Percentiles rank a stretch among this genome's conserved stretches.
Evolutionary conservation across 2,329 filamentous ascomycete species (phyloP).

Genomic region (Colletotrichum sp.): DNA sequence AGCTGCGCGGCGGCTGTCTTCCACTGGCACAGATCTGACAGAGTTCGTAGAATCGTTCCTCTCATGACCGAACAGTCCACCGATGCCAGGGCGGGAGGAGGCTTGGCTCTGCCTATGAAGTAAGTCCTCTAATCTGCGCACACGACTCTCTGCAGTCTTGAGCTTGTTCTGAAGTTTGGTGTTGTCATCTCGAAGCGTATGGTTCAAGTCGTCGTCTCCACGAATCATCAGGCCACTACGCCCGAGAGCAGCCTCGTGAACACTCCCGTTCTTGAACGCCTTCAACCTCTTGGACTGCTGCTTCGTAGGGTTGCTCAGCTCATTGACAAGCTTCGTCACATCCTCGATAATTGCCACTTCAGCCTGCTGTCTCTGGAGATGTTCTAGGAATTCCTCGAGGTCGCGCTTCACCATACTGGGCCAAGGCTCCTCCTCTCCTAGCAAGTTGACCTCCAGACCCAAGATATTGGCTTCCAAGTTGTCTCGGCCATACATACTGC

Average conservation of each 20-base stretch:
- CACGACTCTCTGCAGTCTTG: constrained; percentile 84
- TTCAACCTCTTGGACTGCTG: constrained; percentile 87
- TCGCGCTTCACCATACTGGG: constrained; percentile 78
- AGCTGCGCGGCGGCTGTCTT: constrained; percentile 50
- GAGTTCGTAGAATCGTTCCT: constrained; percentile 56
- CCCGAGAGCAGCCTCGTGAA: constrained; percentile 89
- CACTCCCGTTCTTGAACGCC: constrained; percentile 94
- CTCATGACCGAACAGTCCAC: constrained; percentile 58
- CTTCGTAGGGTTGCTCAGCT: constrained; percentile 81
- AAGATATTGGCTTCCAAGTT: constrained; percentile 71
- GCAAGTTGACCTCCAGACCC: constrained; percentile 83
- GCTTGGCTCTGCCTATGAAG: constrained; percentile 80
- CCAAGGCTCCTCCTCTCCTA: constrained; percentile 81
- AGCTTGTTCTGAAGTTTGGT: constrained; percentile 73
- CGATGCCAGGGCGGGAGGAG: constrained; percentile 55
- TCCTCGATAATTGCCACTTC: constrained; percentile 73
- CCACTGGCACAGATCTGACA: constrained; percentile 42
- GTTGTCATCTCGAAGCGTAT: constrained; percentile 84
- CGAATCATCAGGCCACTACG: constrained; percentile 83
- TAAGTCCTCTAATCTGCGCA: constrained; percentile 89
- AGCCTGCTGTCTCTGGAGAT: constrained; percentile 67
- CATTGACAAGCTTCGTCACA: constrained; percentile 75
- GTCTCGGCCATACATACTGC: constrained; percentile 72
- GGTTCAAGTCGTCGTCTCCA: constrained; percentile 83
- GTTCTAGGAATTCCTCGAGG: constrained; percentile 73